Conservation (phyloP, 345 rosid species). For the Salix brachista region DNA sequence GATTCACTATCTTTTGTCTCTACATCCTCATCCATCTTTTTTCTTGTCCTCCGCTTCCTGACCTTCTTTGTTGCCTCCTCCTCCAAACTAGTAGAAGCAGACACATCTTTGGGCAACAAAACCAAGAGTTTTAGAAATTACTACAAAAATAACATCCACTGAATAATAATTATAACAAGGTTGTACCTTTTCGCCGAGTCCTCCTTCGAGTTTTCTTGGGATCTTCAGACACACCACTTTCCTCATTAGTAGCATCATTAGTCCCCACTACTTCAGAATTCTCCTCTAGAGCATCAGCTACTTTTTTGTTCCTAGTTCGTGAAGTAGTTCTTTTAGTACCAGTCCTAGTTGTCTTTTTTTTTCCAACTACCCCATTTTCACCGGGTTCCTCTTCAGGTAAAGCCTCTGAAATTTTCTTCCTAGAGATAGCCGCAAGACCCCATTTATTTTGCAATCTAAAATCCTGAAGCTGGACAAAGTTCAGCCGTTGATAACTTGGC, state of each 20-base stretch:
- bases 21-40: conserved; percentile 33
- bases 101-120: conserved; percentile 28
- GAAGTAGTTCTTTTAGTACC: conserved; percentile 35
- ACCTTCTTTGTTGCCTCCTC: conserved; percentile 54
- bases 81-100: conserved; percentile 31
- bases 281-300: conserved; percentile 31
- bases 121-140: conserved; percentile 5
- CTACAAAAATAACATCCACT: neutral
- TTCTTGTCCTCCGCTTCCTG: conserved; percentile 37
- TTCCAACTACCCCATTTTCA: conserved; percentile 43
- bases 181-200: conserved; percentile 49
- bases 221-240: conserved; percentile 24
- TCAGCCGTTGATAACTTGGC: conserved; percentile 30
- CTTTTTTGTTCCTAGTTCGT: conserved; percentile 55
- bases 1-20: conserved; percentile 39
- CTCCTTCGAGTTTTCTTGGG: conserved; percentile 27
- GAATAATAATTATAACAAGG: neutral
- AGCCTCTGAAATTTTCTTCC: conserved; percentile 44
- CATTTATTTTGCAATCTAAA: conserved; percentile 44
- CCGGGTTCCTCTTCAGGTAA: conserved; percentile 34
- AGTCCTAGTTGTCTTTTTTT: conserved; percentile 42
- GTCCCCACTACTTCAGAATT: conserved; percentile 26
- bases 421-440: conserved; percentile 42
- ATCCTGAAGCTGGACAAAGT: conserved; percentile 38
- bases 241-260: conserved; percentile 28